These are phyloP conservation scores for Populus deltoides DNA, from an alignment of 345 rosid species.

Conservation along the genomic window DNA sequence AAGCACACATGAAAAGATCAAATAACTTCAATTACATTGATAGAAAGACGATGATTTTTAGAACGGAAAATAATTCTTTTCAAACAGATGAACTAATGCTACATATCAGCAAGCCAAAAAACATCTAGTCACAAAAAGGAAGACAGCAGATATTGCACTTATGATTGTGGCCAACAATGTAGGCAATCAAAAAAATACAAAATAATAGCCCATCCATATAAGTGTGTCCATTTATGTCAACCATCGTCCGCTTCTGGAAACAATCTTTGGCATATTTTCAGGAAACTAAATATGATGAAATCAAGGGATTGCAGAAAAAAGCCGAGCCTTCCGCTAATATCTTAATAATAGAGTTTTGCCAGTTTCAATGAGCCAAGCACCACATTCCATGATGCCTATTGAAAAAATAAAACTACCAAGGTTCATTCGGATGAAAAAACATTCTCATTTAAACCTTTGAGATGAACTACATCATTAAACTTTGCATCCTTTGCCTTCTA, in stretches of 20 bases:
- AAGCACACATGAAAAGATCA: background rate
- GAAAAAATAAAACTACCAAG: background rate
- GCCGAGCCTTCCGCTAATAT: background rate
- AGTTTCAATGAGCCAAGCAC: background rate
- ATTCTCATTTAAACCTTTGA: background rate
- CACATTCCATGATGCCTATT: background rate
- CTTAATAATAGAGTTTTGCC: background rate
- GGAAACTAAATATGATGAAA: background rate
- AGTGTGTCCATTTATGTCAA: background rate
- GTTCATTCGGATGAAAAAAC: background rate
- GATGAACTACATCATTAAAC: background rate
- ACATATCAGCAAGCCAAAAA: slow-evolving; percentile 5
- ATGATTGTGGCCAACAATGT: slow-evolving; percentile 1
- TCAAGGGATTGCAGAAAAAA: background rate
- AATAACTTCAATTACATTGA: background rate
- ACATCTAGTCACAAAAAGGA: background rate
- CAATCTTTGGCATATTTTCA: background rate
- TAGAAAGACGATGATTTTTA: background rate
- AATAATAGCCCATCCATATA: background rate
- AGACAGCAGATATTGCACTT: background rate
- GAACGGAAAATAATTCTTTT: background rate
- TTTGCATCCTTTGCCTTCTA: background rate
- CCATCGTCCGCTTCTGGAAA: background rate
- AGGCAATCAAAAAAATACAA: slow-evolving; percentile 4
- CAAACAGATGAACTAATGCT: background rate